Evolutionary conservation across 768 basidiomycete genomes (phyloP), one percentile per base, ranked within the genome.

Genomic region (Boletus coccyginus): DNA sequence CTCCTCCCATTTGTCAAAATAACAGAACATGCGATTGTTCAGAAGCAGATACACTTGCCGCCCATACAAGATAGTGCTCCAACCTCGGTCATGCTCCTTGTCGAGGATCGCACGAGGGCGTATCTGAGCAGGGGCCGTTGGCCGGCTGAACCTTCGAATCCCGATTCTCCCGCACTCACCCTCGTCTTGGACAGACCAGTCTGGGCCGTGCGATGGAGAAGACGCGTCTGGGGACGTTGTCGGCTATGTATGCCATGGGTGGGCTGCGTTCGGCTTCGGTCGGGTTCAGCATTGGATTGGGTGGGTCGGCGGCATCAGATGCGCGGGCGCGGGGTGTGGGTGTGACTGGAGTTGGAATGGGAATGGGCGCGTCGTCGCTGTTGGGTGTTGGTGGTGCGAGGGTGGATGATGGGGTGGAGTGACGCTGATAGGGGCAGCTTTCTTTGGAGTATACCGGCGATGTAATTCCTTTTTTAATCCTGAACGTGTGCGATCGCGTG

Each of bases 211-310:
- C 52, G 31, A 43, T 49, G 21, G 59, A 57, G 21, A 39, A 36
- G 35, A 66, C 72, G 38, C 73, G 76, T 40, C 69, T 77, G 35
- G 75, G 84, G 60, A 81, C 81, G 32, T 69, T 81, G 19, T 85
- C 86, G 24, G 76, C 81, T 52, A 82, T 87, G 81, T 86, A 86
- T 65, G 80, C 81, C 74, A 68, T 88, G 2, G 85, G 85, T 16
- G 85, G 86, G 27, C 69, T 78, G 50, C 72, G 78, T 47, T 74
- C 72, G 44, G 64, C 73, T 13, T 73, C 75, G 33, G 62, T 74
- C 10, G 57, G 64, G 19, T 33, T 68, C 38, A 59, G 67, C 1
- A 53, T 69, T 42, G 67, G 67, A 12, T 17, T 62, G 35, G 47
- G 67, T 1, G 45, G 66, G 19, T 55, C 60, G 7, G 40, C 64